Evolutionary conservation across 2,329 filamentous ascomycete genomes (phyloP).

Genomic region (Mycogone perniciosa): DNA sequence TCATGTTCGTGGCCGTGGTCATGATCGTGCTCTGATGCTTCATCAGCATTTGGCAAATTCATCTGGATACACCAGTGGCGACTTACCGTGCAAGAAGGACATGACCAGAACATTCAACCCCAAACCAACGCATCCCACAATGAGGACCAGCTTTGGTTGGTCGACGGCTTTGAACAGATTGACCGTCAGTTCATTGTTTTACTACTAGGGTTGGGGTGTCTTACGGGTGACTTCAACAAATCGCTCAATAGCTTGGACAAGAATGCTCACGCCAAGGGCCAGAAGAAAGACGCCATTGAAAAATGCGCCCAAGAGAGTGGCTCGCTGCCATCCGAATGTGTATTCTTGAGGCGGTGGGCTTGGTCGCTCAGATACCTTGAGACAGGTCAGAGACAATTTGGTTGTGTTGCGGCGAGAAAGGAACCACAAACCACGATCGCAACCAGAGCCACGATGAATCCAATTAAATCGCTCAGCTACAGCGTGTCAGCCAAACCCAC

Average conservation of each 20-base stretch:
- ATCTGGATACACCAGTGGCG: conserved; percentile 7
- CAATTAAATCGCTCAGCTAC: conserved; percentile 64
- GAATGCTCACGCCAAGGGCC: conserved; percentile 64
- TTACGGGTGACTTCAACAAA: conserved; percentile 53
- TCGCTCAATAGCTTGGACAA: conserved; percentile 66
- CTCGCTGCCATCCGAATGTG: conserved; percentile 70
- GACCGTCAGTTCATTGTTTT: conserved; percentile 3
- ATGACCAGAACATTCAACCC: conserved; percentile 61
- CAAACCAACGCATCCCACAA: conserved; percentile 63
- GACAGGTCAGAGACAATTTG: neutral
- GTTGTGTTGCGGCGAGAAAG: no score
- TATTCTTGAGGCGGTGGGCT: conserved; percentile 42
- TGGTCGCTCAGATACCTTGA: conserved; percentile 51
- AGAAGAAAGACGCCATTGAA: conserved; percentile 74
- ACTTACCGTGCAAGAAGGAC: conserved; percentile 56
- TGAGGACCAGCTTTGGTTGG: conserved; percentile 59
- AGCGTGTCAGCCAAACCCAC: conserved; percentile 11
- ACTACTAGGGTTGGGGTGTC: conserved; percentile 15
- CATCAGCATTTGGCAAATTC: neutral
- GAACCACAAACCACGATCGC: conserved; percentile 50
- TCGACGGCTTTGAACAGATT: conserved; percentile 45
- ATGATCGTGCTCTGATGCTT: conserved; percentile 34
- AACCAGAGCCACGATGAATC: conserved; percentile 59
- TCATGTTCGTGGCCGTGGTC: conserved; percentile 23
- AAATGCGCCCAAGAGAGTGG: conserved; percentile 67